Percentiles rank a stretch among this genome's conserved stretches.
These are phyloP conservation scores for Musa itinerans DNA, from an alignment of 176 grass and related monocot genomes.

Conservation along the genomic window DNA sequence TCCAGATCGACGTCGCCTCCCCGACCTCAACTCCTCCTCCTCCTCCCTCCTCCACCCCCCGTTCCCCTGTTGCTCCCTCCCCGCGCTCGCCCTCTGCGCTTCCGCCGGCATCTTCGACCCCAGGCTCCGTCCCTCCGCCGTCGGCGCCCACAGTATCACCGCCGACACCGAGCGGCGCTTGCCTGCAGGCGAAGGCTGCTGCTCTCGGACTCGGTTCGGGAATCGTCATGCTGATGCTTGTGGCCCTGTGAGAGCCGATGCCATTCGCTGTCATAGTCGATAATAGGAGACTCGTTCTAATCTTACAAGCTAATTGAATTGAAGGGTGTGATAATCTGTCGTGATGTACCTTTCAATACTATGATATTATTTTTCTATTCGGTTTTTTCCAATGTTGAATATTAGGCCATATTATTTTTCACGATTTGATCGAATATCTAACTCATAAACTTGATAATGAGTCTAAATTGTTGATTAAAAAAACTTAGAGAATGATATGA, in stretches of 20 bases:
- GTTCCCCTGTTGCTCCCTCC: neutral
- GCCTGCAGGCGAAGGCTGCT: neutral
- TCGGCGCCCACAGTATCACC: neutral
- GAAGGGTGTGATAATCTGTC: too few relatives aligned
- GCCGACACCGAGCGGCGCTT: neutral
- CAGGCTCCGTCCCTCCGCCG: neutral
- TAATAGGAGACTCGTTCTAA: too few relatives aligned
- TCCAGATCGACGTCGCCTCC: constrained; percentile 35
- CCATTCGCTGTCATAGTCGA: too few relatives aligned
- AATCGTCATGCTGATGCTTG: neutral
- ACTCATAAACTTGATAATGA: too few relatives aligned
- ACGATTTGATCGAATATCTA: too few relatives aligned
- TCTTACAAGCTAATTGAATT: too few relatives aligned
- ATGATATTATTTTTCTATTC: too few relatives aligned
- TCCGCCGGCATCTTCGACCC: neutral
- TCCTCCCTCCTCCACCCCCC: neutral
- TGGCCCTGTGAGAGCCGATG: neutral
- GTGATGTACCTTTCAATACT: too few relatives aligned
- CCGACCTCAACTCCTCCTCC: neutral
- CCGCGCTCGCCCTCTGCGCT: neutral
- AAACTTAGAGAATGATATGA: too few relatives aligned
- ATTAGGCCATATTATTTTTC: too few relatives aligned
- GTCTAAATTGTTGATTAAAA: too few relatives aligned
- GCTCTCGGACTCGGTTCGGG: neutral
- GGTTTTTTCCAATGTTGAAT: too few relatives aligned